Evolutionary conservation across 768 basidiomycete genomes (phyloP), one percentile per base, ranked within the genome.

Genomic region (Chlorophyllum brunneum): DNA sequence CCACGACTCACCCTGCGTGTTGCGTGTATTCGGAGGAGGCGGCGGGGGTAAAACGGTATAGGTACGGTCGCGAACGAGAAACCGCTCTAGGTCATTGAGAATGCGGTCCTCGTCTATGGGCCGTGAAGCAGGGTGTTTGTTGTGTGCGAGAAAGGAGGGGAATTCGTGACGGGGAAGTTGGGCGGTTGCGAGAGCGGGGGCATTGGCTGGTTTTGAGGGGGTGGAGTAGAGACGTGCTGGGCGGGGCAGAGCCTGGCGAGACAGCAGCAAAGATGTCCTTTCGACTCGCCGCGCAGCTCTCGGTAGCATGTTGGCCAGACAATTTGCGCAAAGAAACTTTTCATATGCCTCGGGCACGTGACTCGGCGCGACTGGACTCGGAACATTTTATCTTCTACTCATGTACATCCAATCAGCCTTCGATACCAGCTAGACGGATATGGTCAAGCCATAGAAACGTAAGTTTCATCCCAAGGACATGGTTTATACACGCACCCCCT

Each of bases 151-250:
- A 37, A 20, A 46, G 31, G 34, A 59, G 3, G 73, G 70, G 60
- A 68, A 76, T 11, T 75, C 71, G 1, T 64, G 61, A 29, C 57
- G 64, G n/a, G 70, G 67, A 41, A 66, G 58, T 33, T 71, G 66
- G 29, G 73, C 69, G 10, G 73, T 65, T 0, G 79, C 78, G 10
- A 76, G 59, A 13, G 80, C 82, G 16, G 82, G 79, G 1, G 84
- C 81, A 61, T 73, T 73, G 43, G 64, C 67, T 54, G 60, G 72
- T 70, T 78, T 80, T 47, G 85, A 75, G 11, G 85, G 82, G 0
- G 85, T 76, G 15, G 86, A 86, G 65, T 85, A 87, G 39, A 85
- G 75, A 57, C 86, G 81, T 36, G 83, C 81, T 46, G 85, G 83
- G 43, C 86, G 79, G 20, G 83, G 83, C 51, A 88, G 81, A 58